Evolutionary conservation across 352 stramenopile species (phyloP), one percentile per base, ranked within the genome.

Genomic region (Hyaloperonospora brassicae): DNA sequence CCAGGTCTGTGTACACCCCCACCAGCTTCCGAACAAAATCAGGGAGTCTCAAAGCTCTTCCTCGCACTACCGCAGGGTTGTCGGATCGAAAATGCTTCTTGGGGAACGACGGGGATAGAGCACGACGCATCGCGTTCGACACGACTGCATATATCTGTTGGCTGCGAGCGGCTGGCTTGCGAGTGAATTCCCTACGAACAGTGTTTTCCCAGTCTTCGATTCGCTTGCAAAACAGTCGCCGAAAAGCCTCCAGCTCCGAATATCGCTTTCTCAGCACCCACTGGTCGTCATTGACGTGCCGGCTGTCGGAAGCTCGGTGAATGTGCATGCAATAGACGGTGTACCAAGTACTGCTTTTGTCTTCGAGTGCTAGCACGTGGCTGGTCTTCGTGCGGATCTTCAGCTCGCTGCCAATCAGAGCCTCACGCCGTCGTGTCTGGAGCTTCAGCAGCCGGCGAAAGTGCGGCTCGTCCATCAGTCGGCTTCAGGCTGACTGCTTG

Each of bases 301-400:
- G 50, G 31, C 17, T 47, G 17, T 67, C 54, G 21, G 48, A 47
- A 27, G 38, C 35, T 57, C 52, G 56, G 40, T 39, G 63, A 41
- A 84, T 73, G 42, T 75, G 60, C 63, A 87, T 66, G 17, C 60
- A 68, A 62, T 87, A 87, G 25, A 85, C 51, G 22, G 72, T 86
- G 54, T 76, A 70, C 25, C 63, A 62, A 40, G 41, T 31, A 6
- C 23, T 51, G 44, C 49, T n/a, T 22, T 53, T 40, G 38, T 64
- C 54, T 42, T 56, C 55, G 30, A 55, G 48, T 21, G 60, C 17
- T 14, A 61, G 57, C 9, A 62, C 64, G 39, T 56, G 50, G 30
- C 52, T 55, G 23, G 50, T 41, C 1, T 62, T 59, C 17, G 70
- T 75, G 55, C 55, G 61, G 44, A 85, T 81, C 44, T 76, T 62